A percentile compares a stretch with the other conserved stretches of the same genome.
These are phyloP conservation scores for Aureobasidium lini DNA, from an alignment of 2,329 filamentous ascomycete genomes.

Conservation along the genomic window DNA sequence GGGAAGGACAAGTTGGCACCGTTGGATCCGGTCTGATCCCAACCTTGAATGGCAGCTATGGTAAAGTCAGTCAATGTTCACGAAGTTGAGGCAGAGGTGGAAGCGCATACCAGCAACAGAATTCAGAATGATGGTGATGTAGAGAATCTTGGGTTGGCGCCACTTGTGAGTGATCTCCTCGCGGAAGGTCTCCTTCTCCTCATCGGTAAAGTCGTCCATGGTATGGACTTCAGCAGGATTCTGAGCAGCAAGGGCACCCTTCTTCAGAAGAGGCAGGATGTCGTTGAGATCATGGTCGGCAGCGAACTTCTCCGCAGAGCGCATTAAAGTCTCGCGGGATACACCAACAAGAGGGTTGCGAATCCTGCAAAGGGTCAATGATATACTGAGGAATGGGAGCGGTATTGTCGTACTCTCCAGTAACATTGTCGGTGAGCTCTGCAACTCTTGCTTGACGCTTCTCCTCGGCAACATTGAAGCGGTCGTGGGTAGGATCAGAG, in stretches of 20 bases:
- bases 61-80: neutral
- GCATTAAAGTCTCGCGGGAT: slow-evolving; percentile 44
- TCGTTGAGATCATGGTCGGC: slow-evolving; percentile 37
- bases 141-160: slow-evolving; percentile 42
- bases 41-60: slow-evolving; percentile 41
- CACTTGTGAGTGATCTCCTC: slow-evolving; percentile 43
- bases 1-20: slow-evolving; percentile 48
- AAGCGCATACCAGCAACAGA: slow-evolving; percentile 34
- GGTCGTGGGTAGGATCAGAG: neutral
- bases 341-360: slow-evolving; percentile 51
- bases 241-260: slow-evolving; percentile 44
- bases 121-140: slow-evolving; percentile 45
- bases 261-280: slow-evolving; percentile 35
- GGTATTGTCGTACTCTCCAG: neutral
- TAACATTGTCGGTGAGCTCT: slow-evolving; percentile 1
- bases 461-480: neutral
- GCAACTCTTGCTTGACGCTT: neutral
- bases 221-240: slow-evolving; percentile 40
- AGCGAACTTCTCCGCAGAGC: slow-evolving; percentile 49
- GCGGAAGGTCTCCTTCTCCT: slow-evolving; percentile 36
- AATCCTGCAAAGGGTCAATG: slow-evolving; percentile 22
- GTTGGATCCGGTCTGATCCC: slow-evolving; percentile 48
- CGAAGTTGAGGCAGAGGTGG: slow-evolving; percentile 17
- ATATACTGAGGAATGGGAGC: slow-evolving; percentile 3
- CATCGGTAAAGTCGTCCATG: slow-evolving; percentile 36